phyloP scores from a whole-genome alignment of 2,329 filamentous ascomycete species.

The Fusarium sp. region DNA sequence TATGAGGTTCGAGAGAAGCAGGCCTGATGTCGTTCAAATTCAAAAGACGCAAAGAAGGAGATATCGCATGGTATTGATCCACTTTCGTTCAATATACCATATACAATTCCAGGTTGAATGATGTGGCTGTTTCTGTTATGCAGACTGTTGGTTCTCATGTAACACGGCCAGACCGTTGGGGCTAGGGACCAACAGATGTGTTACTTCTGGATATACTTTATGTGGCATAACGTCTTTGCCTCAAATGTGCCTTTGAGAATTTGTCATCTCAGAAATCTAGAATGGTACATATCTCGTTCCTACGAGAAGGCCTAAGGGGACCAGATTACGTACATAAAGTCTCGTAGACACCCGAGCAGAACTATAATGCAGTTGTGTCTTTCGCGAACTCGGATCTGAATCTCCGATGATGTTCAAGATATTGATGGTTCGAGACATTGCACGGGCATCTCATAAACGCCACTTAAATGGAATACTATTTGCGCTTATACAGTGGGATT shows the following conservation, averaged over 20 bases:
- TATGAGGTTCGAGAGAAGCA: conserved; percentile 6
- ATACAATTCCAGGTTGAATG: neutral
- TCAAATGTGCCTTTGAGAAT: too few relatives aligned
- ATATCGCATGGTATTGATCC: neutral
- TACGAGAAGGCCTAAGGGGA: neutral
- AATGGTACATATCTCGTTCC: neutral
- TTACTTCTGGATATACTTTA: neutral
- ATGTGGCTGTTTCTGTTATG: neutral
- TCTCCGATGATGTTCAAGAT: neutral
- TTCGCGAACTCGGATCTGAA: neutral
- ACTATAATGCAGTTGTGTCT: neutral
- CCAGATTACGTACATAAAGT: neutral
- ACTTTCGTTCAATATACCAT: neutral
- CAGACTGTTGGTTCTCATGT: neutral
- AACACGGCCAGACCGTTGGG: neutral
- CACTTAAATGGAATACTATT: neutral
- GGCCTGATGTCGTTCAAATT: neutral
- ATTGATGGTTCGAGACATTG: neutral
- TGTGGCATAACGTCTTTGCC: neutral
- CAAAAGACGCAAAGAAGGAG: neutral
- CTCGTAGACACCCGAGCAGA: neutral
- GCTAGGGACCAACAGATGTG: neutral
- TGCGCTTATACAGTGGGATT: neutral
- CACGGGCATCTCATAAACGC: neutral
- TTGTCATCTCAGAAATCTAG: too few relatives aligned